Evolutionary conservation across 2,329 filamentous ascomycete species (phyloP).

Genomic region (Trichoderma asperellum): DNA sequence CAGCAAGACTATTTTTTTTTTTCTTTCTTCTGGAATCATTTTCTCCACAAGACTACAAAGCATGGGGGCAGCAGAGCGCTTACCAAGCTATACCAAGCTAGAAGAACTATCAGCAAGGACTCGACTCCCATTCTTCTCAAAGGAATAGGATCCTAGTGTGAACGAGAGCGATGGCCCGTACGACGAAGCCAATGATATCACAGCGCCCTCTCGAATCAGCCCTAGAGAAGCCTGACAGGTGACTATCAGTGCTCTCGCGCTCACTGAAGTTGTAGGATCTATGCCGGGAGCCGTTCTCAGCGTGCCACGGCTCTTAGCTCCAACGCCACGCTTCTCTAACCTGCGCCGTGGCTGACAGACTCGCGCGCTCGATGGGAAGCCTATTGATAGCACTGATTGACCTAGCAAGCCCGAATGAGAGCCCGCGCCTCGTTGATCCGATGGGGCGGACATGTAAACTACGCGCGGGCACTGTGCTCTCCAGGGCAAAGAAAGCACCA

Average conservation of each 20-base stretch:
- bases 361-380: background rate
- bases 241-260: background rate
- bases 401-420: background rate
- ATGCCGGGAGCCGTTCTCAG: slow-evolving; percentile 8
- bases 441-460: slow-evolving; percentile 6
- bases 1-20: background rate
- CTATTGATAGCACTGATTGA: background rate
- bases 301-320: slow-evolving; percentile 13
- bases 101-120: background rate
- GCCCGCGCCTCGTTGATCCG: background rate
- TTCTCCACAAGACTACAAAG: background rate
- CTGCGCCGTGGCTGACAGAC: background rate
- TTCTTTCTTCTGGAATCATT: background rate
- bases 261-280: background rate
- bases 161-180: background rate
- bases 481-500: background rate
- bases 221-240: slow-evolving; percentile 12
- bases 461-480: background rate
- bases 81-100: slow-evolving; percentile 6
- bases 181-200: slow-evolving; percentile 15
- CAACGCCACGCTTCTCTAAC: slow-evolving; percentile 12
- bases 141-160: background rate
- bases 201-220: slow-evolving; percentile 16
- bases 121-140: background rate
- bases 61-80: background rate